Base-by-base conservation (phyloP, 2,329 filamentous ascomycete genomes). In the Teratosphaeria nubilosa region DNA sequence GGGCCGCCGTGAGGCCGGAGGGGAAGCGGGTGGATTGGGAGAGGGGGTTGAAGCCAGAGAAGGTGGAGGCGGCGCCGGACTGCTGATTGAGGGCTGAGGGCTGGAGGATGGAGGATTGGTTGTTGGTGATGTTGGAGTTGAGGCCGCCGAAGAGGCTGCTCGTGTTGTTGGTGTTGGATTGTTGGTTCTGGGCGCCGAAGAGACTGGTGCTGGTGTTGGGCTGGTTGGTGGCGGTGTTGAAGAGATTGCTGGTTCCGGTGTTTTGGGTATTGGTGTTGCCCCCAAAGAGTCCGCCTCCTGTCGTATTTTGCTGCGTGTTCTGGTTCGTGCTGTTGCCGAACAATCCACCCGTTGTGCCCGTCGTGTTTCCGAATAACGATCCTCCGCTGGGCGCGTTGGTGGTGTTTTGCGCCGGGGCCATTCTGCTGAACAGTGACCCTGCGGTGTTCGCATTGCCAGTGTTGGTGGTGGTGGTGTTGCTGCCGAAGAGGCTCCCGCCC, bases 391-490 rank as follows among this genome's bases (percentile, higher is more conserved):
- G 65, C 56, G 51, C 50, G 50, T 73, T 75, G 24, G 11, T 27
- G 22, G 37, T 55, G 53, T 55, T 55, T 9, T 34, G 25, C 31
- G 51, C 51, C 55, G 54, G 58, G 54, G 37, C 63, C 56, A 32
- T 58, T 53, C 65, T 65, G 55, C 69, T 72, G 61, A 76, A 76
- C 16, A 76, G 69, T 57, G 75, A 75, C 72, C 50, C 51, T 30
- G 45, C 57, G 4, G 57, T 56, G 22, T 41, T 58, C 7, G 41
- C 53, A 51, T 13, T 50, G 32, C 34, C 25, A 22, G 31, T 58
- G 32, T 53, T 53, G 9, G 56, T 54, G 56, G 53, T 55, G 41
- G n/a, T 37, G 30, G 45, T 32, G 53, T 55, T 37, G 53, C 53
- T 37, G 55, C 60, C 56, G 30, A 62, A 62, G 2, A 62, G 54